These are phyloP conservation scores for Leishmania major DNA, from an alignment of 208 protist genomes.

Conservation along the genomic window DNA sequence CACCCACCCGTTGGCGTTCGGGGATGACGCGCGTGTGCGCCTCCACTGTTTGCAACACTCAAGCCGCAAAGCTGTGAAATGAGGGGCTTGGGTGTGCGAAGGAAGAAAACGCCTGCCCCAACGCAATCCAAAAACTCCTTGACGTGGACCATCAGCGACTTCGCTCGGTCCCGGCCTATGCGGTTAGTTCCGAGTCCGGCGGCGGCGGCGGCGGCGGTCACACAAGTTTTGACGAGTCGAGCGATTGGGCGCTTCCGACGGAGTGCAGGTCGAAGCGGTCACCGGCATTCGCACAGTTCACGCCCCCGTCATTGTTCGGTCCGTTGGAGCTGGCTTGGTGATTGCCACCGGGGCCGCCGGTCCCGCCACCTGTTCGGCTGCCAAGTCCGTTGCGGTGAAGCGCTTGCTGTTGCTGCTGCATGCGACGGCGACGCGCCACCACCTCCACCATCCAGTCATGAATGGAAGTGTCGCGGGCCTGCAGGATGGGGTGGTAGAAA, in stretches of 20 bases:
- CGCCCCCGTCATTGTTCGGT: slow-evolving; percentile 3
- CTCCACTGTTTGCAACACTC: background rate
- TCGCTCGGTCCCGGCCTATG: background rate
- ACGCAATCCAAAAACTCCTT: background rate
- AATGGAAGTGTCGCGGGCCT: slow-evolving; percentile 43
- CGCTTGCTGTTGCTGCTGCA: slow-evolving; percentile 28
- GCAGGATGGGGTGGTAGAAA: slow-evolving; percentile 56
- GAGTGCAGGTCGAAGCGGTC: slow-evolving; percentile 33
- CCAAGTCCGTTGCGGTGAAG: slow-evolving; percentile 18
- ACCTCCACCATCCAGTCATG: slow-evolving; percentile 50
- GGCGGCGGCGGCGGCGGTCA: background rate
- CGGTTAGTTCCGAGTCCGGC: slow-evolving; percentile 5
- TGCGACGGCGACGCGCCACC: slow-evolving; percentile 33
- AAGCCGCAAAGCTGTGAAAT: background rate
- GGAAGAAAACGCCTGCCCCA: background rate
- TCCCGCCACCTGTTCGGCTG: background rate
- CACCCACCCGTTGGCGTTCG: too few species aligned
- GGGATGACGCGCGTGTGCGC: background rate
- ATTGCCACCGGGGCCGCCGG: slow-evolving; percentile 1
- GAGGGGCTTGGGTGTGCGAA: background rate
- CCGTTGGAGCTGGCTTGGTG: slow-evolving; percentile 8
- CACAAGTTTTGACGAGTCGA: slow-evolving; percentile 29
- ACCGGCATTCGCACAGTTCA: background rate
- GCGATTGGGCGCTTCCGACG: slow-evolving; percentile 20
- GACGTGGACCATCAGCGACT: background rate